phyloP scores from a whole-genome alignment of 129 eudicot genomes.

The Glebionis coronaria region DNA sequence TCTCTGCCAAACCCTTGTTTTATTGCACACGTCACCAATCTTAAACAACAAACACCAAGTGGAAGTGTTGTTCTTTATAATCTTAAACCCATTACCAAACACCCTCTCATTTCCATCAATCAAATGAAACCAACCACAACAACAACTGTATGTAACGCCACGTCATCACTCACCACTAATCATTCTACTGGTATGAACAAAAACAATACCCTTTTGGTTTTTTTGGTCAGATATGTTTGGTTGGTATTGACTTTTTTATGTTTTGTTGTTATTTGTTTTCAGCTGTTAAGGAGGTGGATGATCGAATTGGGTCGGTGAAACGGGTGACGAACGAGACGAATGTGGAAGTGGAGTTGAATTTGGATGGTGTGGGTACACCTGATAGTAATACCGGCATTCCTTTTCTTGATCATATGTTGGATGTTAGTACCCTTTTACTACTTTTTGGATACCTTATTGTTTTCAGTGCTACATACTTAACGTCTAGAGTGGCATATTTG shows the following conservation, averaged over 20 bases:
- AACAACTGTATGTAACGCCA: constrained; percentile 21
- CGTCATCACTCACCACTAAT: constrained; percentile 4
- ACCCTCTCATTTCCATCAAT: constrained; percentile 18
- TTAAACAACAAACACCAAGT: too few relatives aligned
- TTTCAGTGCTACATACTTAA: too few relatives aligned
- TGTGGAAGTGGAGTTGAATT: constrained; percentile 72
- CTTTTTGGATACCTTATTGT: not conserved
- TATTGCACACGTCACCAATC: too few relatives aligned
- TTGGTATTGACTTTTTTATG: too few relatives aligned
- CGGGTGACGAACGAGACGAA: constrained; percentile 94
- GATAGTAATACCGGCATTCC: constrained; percentile 85
- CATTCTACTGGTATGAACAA: constrained; percentile 18
- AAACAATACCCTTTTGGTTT: constrained; percentile 5
- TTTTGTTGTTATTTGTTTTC: not conserved
- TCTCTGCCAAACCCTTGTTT: too few relatives aligned
- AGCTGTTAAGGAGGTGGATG: constrained; percentile 19
- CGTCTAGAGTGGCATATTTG: too few relatives aligned
- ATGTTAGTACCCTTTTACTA: constrained; percentile 48
- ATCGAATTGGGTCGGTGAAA: constrained; percentile 81
- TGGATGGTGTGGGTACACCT: constrained; percentile 87
- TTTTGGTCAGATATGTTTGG: not conserved
- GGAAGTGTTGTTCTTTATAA: too few relatives aligned
- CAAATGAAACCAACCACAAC: constrained; percentile 26
- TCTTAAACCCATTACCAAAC: not conserved
- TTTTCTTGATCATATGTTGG: constrained; percentile 97